phyloP scores from a whole-genome alignment of 352 stramenopile species.

The Pythium sukuiense region DNA sequence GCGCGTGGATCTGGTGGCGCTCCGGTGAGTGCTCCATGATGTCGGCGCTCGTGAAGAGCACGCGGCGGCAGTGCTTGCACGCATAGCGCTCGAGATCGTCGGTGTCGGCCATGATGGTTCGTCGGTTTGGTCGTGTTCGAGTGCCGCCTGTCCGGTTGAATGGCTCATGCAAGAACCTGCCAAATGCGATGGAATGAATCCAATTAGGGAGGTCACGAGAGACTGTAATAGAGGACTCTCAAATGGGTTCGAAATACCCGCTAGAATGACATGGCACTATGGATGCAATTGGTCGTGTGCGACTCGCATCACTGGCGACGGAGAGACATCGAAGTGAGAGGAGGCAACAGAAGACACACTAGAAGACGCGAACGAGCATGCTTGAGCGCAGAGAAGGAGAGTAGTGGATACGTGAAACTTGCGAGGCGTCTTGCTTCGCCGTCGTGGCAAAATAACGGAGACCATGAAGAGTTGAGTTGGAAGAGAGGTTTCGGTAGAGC shows the following conservation, averaged over 20 bases:
- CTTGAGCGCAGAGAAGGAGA: too few relatives aligned
- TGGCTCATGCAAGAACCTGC: slow-evolving; percentile 7
- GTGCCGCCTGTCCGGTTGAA: slow-evolving; percentile 7
- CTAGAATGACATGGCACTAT: neutral
- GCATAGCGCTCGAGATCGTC: slow-evolving; percentile 37
- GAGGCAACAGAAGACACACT: too few relatives aligned
- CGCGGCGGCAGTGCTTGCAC: slow-evolving; percentile 68
- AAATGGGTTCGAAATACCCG: slow-evolving; percentile 1
- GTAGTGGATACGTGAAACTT: too few relatives aligned
- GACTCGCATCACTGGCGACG: too few relatives aligned
- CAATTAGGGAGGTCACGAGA: neutral
- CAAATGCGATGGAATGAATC: slow-evolving; percentile 1
- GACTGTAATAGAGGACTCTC: neutral
- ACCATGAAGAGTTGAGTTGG: too few relatives aligned
- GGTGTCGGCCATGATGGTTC: slow-evolving; percentile 18
- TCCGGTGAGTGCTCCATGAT: slow-evolving; percentile 58
- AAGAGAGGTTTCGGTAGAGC: too few relatives aligned
- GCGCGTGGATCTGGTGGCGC: slow-evolving; percentile 64
- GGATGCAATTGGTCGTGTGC: neutral
- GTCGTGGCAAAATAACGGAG: too few relatives aligned
- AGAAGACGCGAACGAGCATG: too few relatives aligned
- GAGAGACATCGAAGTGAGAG: too few relatives aligned
- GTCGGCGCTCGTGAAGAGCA: slow-evolving; percentile 66
- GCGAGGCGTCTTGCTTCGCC: too few relatives aligned
- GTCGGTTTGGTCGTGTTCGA: neutral